Conservation (phyloP, 441 rosid species). For the Rhodomyrtus psidioides region DNA sequence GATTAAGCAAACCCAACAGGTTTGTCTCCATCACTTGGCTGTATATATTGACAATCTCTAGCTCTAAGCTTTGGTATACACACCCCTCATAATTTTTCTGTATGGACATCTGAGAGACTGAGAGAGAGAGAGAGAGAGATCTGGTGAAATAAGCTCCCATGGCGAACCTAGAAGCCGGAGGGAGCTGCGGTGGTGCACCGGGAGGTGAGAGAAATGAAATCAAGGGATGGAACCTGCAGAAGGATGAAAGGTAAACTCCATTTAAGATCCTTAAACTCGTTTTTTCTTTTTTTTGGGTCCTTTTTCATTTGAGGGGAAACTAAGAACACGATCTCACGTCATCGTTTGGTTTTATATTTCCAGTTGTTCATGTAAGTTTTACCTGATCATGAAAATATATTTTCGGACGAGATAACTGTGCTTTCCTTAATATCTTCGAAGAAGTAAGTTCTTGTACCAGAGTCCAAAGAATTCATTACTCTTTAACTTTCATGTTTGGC, state of each 20-base stretch:
- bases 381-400: background rate
- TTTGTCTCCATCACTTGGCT: background rate
- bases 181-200: background rate
- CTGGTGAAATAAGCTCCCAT: background rate
- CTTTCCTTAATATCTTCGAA: background rate
- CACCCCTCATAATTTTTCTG: background rate
- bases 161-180: background rate
- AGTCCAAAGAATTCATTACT: background rate
- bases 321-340: background rate
- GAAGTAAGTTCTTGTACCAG: background rate
- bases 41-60: background rate
- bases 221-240: background rate
- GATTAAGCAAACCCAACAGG: background rate
- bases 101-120: background rate
- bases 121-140: no score
- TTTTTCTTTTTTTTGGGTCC: background rate
- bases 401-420: background rate
- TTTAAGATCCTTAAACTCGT: background rate
- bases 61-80: background rate
- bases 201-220: background rate
- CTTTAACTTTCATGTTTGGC: background rate
- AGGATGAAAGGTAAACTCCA: background rate
- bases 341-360: background rate
- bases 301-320: background rate
- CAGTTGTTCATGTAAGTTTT: background rate